phyloP scores from a whole-genome alignment of 129 eudicot species.

The Apium graveolens region DNA sequence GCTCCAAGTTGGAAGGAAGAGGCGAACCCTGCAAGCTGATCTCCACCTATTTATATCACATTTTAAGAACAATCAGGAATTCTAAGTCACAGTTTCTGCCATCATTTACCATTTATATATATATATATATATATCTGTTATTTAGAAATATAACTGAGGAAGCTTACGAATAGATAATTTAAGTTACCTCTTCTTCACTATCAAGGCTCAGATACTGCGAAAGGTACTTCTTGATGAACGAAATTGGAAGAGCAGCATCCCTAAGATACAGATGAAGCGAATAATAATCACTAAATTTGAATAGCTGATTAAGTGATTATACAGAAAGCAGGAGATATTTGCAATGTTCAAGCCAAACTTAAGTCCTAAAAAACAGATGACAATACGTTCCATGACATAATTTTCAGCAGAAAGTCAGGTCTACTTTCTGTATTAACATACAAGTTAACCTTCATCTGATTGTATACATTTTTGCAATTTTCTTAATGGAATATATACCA shows the following conservation, averaged over 20 bases:
- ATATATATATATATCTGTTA: too few relatives aligned
- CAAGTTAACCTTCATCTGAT: too few relatives aligned
- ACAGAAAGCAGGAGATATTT: background rate
- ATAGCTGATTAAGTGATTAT: background rate
- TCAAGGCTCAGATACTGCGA: constrained; percentile 24
- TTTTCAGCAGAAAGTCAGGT: background rate
- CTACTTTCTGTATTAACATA: too few relatives aligned
- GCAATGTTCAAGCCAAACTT: background rate
- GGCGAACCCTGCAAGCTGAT: background rate
- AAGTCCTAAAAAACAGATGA: background rate
- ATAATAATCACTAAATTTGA: background rate
- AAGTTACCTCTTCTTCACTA: constrained; percentile 42
- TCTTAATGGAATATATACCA: too few relatives aligned
- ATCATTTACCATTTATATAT: background rate
- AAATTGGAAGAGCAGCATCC: constrained; percentile 28
- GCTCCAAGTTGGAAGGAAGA: background rate
- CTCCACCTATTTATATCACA: constrained; percentile 5
- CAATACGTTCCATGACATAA: background rate
- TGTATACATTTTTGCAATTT: too few relatives aligned
- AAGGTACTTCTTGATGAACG: constrained; percentile 31
- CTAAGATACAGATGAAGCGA: constrained; percentile 11
- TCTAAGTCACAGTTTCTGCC: background rate
- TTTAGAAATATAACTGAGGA: background rate
- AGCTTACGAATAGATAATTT: background rate
- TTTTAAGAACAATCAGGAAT: background rate